Conservation (phyloP, 2,329 filamentous ascomycete species). For the Aspergillus awamori region DNA sequence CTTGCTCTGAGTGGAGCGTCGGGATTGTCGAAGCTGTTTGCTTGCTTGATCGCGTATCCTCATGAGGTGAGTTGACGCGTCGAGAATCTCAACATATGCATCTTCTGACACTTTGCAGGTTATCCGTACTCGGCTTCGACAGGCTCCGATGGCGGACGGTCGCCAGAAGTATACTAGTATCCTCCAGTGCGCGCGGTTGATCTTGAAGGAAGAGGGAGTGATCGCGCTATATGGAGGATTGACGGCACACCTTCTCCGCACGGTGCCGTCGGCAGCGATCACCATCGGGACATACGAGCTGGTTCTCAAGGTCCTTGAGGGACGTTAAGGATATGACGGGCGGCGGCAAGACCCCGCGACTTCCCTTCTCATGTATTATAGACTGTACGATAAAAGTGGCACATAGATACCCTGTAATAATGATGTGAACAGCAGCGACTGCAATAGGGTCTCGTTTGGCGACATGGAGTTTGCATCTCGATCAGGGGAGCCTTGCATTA, state of each 20-base stretch:
- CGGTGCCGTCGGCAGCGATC: conserved; percentile 41
- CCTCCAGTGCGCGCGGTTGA: conserved; percentile 38
- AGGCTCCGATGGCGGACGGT: conserved; percentile 41
- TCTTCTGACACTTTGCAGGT: conserved; percentile 27
- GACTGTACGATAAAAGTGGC: conserved; percentile 12
- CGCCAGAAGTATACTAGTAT: conserved; percentile 40
- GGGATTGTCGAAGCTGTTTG: conserved; percentile 38
- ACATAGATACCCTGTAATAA: conserved; percentile 13
- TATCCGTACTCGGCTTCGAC: conserved; percentile 39
- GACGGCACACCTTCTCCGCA: conserved; percentile 40
- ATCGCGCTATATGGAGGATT: conserved; percentile 41
- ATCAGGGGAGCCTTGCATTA: neutral
- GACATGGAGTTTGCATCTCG: neutral
- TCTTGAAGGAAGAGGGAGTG: conserved; percentile 41
- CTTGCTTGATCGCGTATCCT: conserved; percentile 39
- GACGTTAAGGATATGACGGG: neutral
- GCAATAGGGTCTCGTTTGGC: neutral
- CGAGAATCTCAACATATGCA: neutral
- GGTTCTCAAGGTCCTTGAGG: conserved; percentile 31
- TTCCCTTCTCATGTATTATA: conserved; percentile 11
- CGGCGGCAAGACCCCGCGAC: neutral
- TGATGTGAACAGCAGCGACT: conserved; percentile 1
- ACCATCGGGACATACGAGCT: conserved; percentile 44
- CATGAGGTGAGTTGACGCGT: conserved; percentile 33
- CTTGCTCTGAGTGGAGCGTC: conserved; percentile 35